These are phyloP conservation scores for Aspergillus saccharolyticus DNA, from an alignment of 495 filamentous ascomycete genomes.

Conservation along the genomic window DNA sequence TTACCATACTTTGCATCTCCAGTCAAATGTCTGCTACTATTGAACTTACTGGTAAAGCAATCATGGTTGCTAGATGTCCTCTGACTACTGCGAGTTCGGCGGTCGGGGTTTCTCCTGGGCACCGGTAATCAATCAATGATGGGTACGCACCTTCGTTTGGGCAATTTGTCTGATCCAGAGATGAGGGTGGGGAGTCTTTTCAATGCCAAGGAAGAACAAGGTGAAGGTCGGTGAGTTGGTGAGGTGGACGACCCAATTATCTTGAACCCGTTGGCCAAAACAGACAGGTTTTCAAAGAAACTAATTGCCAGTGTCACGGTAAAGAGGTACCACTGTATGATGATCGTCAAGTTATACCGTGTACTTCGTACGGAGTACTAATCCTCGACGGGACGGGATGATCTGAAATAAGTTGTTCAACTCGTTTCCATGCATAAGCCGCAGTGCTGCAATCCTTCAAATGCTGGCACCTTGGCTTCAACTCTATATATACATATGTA, in stretches of 20 bases:
- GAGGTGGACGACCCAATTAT: neutral
- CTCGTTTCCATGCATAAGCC: neutral
- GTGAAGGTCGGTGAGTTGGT: neutral
- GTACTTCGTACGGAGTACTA: too few relatives aligned
- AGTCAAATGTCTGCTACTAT: neutral
- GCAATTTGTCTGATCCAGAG: slow-evolving; percentile 1
- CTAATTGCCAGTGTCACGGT: neutral
- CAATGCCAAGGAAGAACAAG: neutral
- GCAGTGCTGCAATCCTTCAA: neutral
- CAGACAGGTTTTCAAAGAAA: neutral
- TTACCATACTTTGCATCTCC: neutral
- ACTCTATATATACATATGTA: too few relatives aligned
- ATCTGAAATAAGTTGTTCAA: neutral
- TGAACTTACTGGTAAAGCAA: neutral
- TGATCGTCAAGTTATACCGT: too few relatives aligned
- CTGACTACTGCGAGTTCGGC: neutral
- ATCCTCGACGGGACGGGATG: neutral
- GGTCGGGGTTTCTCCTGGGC: neutral
- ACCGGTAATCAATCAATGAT: neutral
- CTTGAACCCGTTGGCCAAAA: neutral
- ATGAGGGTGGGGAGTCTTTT: neutral
- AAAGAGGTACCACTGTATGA: neutral
- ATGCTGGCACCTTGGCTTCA: neutral
- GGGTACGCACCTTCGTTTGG: neutral
- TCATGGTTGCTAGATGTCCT: neutral